Conservation (phyloP, 208 protist species). For the Crithidia sp. region DNA sequence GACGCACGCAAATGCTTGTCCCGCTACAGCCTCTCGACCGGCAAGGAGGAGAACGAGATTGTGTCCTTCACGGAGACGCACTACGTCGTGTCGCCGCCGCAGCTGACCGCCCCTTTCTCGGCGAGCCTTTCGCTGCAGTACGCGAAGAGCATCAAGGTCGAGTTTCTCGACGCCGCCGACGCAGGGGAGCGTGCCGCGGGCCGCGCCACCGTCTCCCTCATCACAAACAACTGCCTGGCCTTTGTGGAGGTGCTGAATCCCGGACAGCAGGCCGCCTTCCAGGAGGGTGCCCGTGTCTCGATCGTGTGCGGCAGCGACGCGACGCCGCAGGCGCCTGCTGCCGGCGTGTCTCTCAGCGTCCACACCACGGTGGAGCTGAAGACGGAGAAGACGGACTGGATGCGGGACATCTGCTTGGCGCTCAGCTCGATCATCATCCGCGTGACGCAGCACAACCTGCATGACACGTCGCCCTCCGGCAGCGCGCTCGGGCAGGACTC, state of each 20-base stretch:
- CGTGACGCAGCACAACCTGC: constrained; percentile 40
- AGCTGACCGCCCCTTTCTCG: constrained; percentile 40
- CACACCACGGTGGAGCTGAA: constrained; percentile 52
- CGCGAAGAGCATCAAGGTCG: constrained; percentile 61
- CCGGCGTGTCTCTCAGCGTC: constrained; percentile 28
- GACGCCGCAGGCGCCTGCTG: constrained; percentile 12
- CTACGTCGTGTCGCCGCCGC: constrained; percentile 50
- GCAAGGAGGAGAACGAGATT: constrained; percentile 17
- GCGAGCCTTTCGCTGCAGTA: constrained; percentile 63
- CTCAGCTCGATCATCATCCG: constrained; percentile 68
- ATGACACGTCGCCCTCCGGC: constrained; percentile 29
- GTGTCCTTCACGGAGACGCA: constrained; percentile 67
- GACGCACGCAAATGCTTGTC: constrained; percentile 55
- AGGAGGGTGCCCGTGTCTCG: constrained; percentile 28
- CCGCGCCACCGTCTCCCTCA: constrained; percentile 30
- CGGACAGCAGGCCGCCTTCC: constrained; percentile 15
- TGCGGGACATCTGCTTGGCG: constrained; percentile 71
- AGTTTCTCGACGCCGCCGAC: constrained; percentile 24
- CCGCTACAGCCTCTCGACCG: constrained; percentile 32
- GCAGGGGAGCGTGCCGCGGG: constrained; percentile 12
- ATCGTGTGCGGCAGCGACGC: constrained; percentile 26
- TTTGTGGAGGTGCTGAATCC: constrained; percentile 25
- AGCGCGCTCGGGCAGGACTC: constrained; percentile 16
- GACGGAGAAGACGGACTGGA: constrained; percentile 70
- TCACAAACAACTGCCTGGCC: constrained; percentile 34